phyloP scores from a whole-genome alignment of 2,329 filamentous ascomycete genomes.

The Curvularia lunata region DNA sequence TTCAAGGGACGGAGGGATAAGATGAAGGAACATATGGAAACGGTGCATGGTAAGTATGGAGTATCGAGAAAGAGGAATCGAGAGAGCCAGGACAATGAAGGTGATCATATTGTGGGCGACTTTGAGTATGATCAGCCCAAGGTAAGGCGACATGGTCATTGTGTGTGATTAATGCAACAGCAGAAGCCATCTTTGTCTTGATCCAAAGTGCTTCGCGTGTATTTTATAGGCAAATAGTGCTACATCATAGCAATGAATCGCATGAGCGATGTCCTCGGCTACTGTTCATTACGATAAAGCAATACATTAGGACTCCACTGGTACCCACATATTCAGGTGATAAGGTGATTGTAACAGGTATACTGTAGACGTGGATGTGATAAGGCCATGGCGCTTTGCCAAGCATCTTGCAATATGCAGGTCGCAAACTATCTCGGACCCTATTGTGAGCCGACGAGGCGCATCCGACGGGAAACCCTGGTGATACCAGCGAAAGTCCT shows the following conservation, averaged over 20 bases:
- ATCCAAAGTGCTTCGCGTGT: not conserved
- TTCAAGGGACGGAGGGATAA: conserved; percentile 43
- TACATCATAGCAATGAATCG: not conserved
- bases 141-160: too few species aligned
- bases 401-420: too few species aligned
- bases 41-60: conserved; percentile 25
- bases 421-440: not conserved
- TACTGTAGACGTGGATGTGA: too few species aligned
- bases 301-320: not conserved
- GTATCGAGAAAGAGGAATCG: conserved; percentile 13
- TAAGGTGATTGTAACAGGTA: not conserved
- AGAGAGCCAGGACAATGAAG: conserved; percentile 1
- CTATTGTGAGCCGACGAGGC: not conserved
- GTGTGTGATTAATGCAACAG: not conserved
- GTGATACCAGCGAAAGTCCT: too few species aligned
- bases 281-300: not conserved
- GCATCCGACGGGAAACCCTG: not conserved
- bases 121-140: not conserved
- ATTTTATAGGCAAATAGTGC: not conserved
- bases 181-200: not conserved
- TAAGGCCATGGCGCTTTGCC: too few species aligned
- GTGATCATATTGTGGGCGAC: not conserved
- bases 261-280: not conserved
- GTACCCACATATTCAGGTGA: not conserved
- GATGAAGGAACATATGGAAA: conserved; percentile 36